Evolutionary conservation across 1,139 yeast genomes (phyloP), one percentile per base, ranked within the genome.

Genomic region (Lodderomyces orthopsilosis): DNA sequence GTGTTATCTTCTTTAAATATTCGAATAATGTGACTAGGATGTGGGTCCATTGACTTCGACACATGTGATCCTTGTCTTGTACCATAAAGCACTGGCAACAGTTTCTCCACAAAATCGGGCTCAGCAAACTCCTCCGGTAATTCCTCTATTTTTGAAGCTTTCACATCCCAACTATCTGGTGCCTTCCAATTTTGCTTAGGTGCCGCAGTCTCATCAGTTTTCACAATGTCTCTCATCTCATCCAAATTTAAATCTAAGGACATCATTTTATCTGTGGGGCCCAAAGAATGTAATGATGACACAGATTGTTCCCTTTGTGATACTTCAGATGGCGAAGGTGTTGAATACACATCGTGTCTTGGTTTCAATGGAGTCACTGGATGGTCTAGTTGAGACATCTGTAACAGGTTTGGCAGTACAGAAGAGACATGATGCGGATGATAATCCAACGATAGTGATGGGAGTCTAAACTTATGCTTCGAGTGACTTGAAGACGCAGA

Each of bases 141-240:
- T 38, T 46, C 48, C 10, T 30, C 27, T 12, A 37, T 38, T 23
- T 28, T 30, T 7, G 42, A 44, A 3, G 46, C 65, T 50, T 79
- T 81, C 7, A 84, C 88, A 51, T 83, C 91, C 93, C 93, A 85
- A 56, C 85, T 79, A 55, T 85, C 91, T 0, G 93, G 93, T 1
- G 93, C 86, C 30, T 70, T 71, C 93, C 93, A 80, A 32, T 46
- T 44, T 24, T 51, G 41, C 21, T 41, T 38, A 28, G 40, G 41
- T 18, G 33, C 23, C 6, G 18, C 18, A 26, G 45, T 42, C 19
- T 48, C 47, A 7, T 66, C 63, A 2, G 63, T 52, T 46, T 68
- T 73, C 18, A 80, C 66, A 40, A 80, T 78, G 9, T 80, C 82
- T 34, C 70, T 66, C 75, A 81, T 74, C 50, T 79, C 79, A 42